Base-by-base conservation (phyloP, 73 alveolate species). In the Stentor coeruleus region DNA sequence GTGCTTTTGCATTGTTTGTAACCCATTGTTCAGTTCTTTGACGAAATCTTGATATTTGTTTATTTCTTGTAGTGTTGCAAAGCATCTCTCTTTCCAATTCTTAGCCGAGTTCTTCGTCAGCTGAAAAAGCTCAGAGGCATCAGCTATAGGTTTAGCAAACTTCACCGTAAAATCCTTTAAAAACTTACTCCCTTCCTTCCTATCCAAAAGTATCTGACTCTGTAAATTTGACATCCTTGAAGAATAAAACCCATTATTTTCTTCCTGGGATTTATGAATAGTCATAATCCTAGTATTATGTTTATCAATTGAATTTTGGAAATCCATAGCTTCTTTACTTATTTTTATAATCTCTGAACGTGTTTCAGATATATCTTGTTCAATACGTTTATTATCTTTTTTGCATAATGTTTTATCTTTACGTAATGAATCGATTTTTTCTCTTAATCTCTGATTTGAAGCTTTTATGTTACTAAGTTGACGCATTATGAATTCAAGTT, bases 121-220 rank as follows among this genome's bases (percentile, higher is more conserved):
- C 33, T 66, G 79, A 2, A 66, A 66, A 2, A 66, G 79, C 39
- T 66, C 79, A 20, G 42, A 26, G 15, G 79, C 79, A 33, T 66
- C 37, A 26, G 37, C 79, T 33, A 31, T 66, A 0, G 79, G 79
- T 66, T 66, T 31, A 11, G 79, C 79, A 40, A 66, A 66, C 11
- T 66, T 66, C 33, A 66, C 79, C 11, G 79, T 66, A 33, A 66
- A 20, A 11, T 31, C 79, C 33, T 66, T 66, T 20, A 66, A 31
- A 66, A 66, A 66, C 37, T 31, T 20, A 33, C 0, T 66, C 15
- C 37, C 79, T 20, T 20, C n/a, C 79, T 20, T 66, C 37, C 37
- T 66, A 31, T 31, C 79, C 14, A 28, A 20, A 14, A 66, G 33
- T 14, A 66, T 20, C 37, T 66, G 79, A 40, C 79, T 66, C 2